Evolutionary conservation across 2,329 filamentous ascomycete genomes (phyloP).

Genomic region (Xylaria sp.): DNA sequence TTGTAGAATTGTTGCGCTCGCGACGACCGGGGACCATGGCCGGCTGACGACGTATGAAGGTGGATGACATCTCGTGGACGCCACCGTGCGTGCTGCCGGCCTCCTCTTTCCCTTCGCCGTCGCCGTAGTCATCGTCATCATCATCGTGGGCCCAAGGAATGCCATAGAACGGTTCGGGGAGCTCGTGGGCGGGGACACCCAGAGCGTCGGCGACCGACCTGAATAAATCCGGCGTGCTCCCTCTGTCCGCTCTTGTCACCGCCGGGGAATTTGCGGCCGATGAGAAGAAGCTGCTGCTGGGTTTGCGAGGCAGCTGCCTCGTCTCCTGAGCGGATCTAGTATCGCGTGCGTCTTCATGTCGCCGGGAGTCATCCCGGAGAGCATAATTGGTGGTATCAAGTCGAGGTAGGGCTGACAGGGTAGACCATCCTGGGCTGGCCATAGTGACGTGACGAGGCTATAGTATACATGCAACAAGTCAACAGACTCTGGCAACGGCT

Average conservation of each 20-base stretch:
- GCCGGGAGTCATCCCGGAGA: constrained; percentile 15
- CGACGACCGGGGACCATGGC: constrained; percentile 13
- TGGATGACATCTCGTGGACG: constrained; percentile 28
- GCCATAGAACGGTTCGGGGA: constrained; percentile 49
- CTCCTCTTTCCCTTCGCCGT: constrained; percentile 7
- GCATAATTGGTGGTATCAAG: constrained; percentile 34
- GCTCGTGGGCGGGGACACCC: constrained; percentile 45
- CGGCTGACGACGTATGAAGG: constrained; percentile 29
- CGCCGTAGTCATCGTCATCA: constrained; percentile 26
- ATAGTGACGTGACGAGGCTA: constrained; percentile 28
- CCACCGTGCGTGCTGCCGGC: constrained; percentile 16
- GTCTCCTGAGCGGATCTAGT: constrained; percentile 26
- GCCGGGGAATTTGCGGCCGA: constrained; percentile 40
- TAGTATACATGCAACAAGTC: constrained; percentile 18
- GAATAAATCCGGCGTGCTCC: constrained; percentile 39
- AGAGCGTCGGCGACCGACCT: constrained; percentile 48
- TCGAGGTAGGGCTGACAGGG: constrained; percentile 34
- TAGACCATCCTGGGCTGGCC: constrained; percentile 37
- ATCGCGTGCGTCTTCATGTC: constrained; percentile 15
- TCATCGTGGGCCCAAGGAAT: constrained; percentile 45
- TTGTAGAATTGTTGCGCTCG: constrained; percentile 28
- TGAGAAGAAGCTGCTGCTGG: constrained; percentile 35
- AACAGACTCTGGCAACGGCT: constrained; percentile 32
- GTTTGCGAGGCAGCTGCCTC: constrained; percentile 30
- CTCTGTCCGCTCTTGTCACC: constrained; percentile 23